These are phyloP conservation scores for Avena atlantica DNA, from an alignment of 176 grass and related monocot genomes.

Conservation along the genomic window DNA sequence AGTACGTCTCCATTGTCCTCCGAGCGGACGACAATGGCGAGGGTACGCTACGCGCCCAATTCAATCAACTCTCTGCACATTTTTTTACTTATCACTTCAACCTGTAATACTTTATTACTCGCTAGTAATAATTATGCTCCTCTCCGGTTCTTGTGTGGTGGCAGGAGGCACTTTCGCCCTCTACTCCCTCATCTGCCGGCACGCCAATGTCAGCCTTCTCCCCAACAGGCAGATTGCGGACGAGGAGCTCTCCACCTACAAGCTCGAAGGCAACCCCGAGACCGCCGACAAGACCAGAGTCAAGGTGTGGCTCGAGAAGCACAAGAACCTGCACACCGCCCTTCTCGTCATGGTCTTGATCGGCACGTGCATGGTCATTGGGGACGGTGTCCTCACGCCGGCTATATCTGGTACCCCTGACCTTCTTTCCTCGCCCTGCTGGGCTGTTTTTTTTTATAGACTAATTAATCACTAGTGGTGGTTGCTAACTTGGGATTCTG, in stretches of 20 bases:
- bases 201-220: slow-evolving; percentile 92
- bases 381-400: slow-evolving; percentile 94
- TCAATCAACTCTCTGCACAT: not conserved
- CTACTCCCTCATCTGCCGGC: slow-evolving; percentile 94
- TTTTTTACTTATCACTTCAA: not conserved
- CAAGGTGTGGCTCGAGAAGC: slow-evolving; percentile 89
- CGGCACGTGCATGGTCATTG: slow-evolving; percentile 98
- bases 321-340: slow-evolving; percentile 76
- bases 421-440: not conserved
- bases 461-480: slow-evolving; percentile 20
- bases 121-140: not conserved
- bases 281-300: slow-evolving; percentile 55
- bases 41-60: slow-evolving; percentile 60
- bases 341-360: slow-evolving; percentile 92
- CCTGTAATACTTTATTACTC: no score
- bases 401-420: slow-evolving; percentile 86
- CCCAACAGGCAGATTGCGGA: slow-evolving; percentile 91
- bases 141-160: not conserved
- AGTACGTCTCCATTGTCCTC: slow-evolving; percentile 96
- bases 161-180: slow-evolving; percentile 94
- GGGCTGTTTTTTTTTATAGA: slow-evolving; percentile 37
- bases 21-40: slow-evolving; percentile 96
- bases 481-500: slow-evolving; percentile 43
- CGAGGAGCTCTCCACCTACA: slow-evolving; percentile 96
- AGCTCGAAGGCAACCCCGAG: slow-evolving; percentile 70